Evolutionary conservation across 495 filamentous ascomycete species (phyloP).

Genomic region (Amniculicola lignicola): DNA sequence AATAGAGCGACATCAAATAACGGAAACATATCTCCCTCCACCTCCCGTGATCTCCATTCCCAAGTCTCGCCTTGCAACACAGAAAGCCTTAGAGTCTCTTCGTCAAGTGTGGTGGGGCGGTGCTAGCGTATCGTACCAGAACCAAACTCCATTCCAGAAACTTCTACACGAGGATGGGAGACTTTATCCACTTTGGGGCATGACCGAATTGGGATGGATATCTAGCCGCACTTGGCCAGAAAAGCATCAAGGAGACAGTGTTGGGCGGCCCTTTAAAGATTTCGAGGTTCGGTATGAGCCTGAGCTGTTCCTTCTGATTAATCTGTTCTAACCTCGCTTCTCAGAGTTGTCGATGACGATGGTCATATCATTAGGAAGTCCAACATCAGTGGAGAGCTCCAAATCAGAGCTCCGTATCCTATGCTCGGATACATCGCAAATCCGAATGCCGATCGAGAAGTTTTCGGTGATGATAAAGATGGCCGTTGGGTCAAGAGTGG

Average conservation of each 20-base stretch:
- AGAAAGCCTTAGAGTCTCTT: not conserved
- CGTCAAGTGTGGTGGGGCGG: conserved; percentile 5
- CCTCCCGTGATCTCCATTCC: conserved; percentile 1
- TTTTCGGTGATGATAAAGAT: not conserved
- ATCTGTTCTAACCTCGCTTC: too few species aligned
- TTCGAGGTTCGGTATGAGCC: not conserved
- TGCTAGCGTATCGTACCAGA: not conserved
- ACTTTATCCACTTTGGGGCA: conserved; percentile 6
- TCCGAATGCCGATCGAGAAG: not conserved
- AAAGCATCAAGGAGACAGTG: not conserved
- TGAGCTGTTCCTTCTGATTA: too few species aligned
- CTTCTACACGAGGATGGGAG: not conserved
- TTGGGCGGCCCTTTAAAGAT: not conserved
- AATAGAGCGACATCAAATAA: conserved; percentile 1
- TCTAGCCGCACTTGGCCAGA: not conserved
- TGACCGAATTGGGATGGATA: conserved; percentile 15
- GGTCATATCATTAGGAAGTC: not conserved
- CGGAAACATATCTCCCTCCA: conserved; percentile 5
- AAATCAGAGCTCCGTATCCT: not conserved
- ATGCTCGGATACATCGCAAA: conserved; percentile 7
- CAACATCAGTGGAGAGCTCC: not conserved
- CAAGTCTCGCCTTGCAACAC: not conserved
- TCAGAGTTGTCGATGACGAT: not conserved
- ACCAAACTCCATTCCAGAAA: not conserved
- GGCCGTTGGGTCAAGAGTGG: conserved; percentile 11